These are phyloP conservation scores for Epichloe sp. DNA, from an alignment of 2,329 filamentous ascomycete species.

Conservation along the genomic window DNA sequence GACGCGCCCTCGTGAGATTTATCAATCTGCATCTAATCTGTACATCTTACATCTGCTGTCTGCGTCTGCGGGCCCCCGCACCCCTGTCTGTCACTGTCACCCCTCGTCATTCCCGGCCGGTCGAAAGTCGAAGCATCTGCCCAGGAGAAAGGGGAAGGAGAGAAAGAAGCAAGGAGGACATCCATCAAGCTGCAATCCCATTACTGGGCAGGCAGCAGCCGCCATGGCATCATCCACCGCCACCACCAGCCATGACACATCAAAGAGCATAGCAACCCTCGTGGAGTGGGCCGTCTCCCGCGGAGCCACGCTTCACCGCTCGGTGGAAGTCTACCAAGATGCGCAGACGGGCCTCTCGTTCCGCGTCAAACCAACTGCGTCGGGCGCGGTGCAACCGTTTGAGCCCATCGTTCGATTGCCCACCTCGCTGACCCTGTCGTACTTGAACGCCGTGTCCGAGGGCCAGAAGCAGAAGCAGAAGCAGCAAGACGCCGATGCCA, in stretches of 20 bases:
- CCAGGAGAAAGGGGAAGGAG: no score
- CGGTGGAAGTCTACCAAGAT: constrained; percentile 40
- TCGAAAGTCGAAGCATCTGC: no score
- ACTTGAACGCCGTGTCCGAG: constrained; percentile 36
- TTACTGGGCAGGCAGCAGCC: background rate
- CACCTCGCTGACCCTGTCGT: constrained; percentile 41
- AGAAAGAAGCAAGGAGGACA: no score
- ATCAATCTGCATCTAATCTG: no score
- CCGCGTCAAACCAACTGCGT: constrained; percentile 27
- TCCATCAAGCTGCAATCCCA: no score
- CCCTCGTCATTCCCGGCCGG: no score
- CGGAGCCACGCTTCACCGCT: constrained; percentile 35
- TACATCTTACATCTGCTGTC: no score
- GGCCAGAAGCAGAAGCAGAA: background rate
- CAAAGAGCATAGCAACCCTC: constrained; percentile 20
- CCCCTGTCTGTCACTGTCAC: no score
- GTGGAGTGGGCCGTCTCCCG: constrained; percentile 34
- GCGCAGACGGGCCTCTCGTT: constrained; percentile 40
- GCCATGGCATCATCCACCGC: background rate
- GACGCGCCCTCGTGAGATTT: no score
- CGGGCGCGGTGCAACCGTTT: constrained; percentile 16
- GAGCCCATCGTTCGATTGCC: constrained; percentile 40
- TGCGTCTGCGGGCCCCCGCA: no score
- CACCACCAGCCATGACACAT: background rate
- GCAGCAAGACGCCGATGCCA: background rate